phyloP scores from a whole-genome alignment of 2,329 filamentous ascomycete genomes.

The Fusarium chuoi region DNA sequence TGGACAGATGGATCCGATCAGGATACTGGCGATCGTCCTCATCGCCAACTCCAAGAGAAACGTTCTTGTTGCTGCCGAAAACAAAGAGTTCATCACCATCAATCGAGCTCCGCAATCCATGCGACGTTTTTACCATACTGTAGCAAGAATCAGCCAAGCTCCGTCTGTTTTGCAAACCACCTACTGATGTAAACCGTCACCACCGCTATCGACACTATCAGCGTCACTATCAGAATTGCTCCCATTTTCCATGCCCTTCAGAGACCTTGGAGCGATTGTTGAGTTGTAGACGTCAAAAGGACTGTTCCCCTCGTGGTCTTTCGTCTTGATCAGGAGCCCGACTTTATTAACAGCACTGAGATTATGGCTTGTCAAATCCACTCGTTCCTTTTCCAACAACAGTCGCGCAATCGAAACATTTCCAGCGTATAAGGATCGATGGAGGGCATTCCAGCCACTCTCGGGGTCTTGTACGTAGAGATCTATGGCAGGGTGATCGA shows the following conservation, averaged over 20 bases:
- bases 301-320: slow-evolving; percentile 93
- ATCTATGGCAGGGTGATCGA: slow-evolving; percentile 86
- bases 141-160: slow-evolving; percentile 23
- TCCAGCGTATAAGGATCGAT: slow-evolving; percentile 88
- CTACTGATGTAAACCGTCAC: slow-evolving; percentile 44
- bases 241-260: slow-evolving; percentile 60
- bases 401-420: slow-evolving; percentile 87
- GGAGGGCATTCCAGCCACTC: slow-evolving; percentile 95
- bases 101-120: slow-evolving; percentile 31
- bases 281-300: slow-evolving; percentile 93
- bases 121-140: slow-evolving; percentile 35
- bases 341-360: slow-evolving; percentile 69
- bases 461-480: slow-evolving; percentile 88
- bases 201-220: slow-evolving; percentile 63
- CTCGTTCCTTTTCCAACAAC: slow-evolving; percentile 81
- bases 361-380: slow-evolving; percentile 69
- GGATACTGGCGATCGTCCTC: slow-evolving; percentile 95
- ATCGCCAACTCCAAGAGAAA: slow-evolving; percentile 93
- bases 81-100: slow-evolving; percentile 87
- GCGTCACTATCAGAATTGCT: slow-evolving; percentile 64
- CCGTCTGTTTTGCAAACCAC: slow-evolving; percentile 23
- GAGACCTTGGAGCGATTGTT: slow-evolving; percentile 82
- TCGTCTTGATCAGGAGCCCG: slow-evolving; percentile 88
- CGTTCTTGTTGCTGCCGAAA: slow-evolving; percentile 96
- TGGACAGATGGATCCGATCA: slow-evolving; percentile 79